These are phyloP conservation scores for Moricandia moricandioides DNA, from an alignment of 345 rosid genomes.

Conservation along the genomic window DNA sequence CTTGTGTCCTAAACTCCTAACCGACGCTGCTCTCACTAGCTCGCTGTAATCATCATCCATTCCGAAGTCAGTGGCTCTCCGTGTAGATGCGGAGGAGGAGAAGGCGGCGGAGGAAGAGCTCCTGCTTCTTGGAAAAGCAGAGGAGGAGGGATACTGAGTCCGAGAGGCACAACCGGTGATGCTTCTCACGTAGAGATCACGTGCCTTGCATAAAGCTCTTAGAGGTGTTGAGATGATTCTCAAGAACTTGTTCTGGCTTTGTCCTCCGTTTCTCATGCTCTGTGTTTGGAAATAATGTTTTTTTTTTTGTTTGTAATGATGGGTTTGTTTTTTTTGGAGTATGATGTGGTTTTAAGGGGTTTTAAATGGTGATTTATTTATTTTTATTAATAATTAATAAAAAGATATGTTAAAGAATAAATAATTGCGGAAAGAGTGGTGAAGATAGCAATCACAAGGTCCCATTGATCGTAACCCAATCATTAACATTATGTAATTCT, in stretches of 20 bases:
- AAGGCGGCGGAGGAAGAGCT: constrained; percentile 43
- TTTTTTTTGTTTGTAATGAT: constrained; percentile 7
- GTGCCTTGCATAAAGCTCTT: constrained; percentile 51
- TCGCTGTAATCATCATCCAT: constrained; percentile 59
- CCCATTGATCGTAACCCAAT: constrained; percentile 6
- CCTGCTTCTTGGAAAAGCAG: constrained; percentile 53
- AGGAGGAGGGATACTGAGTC: constrained; percentile 27
- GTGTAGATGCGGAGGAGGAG: constrained; percentile 33
- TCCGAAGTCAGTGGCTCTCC: constrained; percentile 27
- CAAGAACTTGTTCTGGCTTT: constrained; percentile 47
- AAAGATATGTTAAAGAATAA: constrained; percentile 8
- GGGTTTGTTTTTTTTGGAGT: constrained; percentile 12
- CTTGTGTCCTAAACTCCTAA: constrained; percentile 48
- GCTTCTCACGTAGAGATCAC: constrained; percentile 70
- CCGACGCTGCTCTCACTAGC: constrained; percentile 66
- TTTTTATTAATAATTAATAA: background rate
- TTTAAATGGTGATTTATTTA: background rate
- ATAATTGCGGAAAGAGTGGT: constrained; percentile 24
- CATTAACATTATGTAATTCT: background rate
- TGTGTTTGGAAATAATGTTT: background rate
- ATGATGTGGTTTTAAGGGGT: constrained; percentile 16
- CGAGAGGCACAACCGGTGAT: constrained; percentile 47
- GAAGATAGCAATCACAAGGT: constrained; percentile 7
- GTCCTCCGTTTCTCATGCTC: constrained; percentile 39
- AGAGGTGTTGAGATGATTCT: constrained; percentile 48